Conservation (phyloP, 2,329 filamentous ascomycete genomes). For the Claviceps arundinis region DNA sequence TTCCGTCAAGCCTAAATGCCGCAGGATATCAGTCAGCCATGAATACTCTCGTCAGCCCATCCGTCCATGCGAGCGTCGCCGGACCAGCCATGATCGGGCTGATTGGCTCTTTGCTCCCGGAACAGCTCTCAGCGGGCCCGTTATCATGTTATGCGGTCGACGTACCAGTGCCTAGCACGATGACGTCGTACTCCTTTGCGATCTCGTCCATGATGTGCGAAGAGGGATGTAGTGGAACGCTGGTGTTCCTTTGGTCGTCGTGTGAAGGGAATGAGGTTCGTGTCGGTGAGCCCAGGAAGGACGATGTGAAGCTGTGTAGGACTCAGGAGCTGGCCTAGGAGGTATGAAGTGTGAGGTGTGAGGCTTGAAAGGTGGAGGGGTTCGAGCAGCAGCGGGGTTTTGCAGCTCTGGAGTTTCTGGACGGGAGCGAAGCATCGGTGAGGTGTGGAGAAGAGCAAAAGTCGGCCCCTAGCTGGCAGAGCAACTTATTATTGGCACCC, state of each 20-base stretch:
- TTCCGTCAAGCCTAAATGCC: constrained; percentile 71
- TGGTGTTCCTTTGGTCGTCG: background rate
- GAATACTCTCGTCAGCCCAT: background rate
- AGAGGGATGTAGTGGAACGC: background rate
- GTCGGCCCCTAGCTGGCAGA: background rate
- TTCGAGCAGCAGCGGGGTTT: constrained; percentile 17
- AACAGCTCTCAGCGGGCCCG: background rate
- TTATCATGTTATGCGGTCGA: constrained; percentile 9
- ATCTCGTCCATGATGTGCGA: constrained; percentile 78
- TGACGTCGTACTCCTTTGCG: constrained; percentile 94
- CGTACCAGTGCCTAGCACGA: constrained; percentile 94
- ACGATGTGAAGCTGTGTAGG: constrained; percentile 1
- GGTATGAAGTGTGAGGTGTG: background rate
- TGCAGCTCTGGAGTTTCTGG: background rate
- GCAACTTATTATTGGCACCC: background rate
- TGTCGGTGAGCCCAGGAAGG: background rate
- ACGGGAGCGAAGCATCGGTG: constrained; percentile 10
- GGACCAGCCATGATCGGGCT: background rate
- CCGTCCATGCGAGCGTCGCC: background rate
- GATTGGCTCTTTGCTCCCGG: background rate
- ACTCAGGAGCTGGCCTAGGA: constrained; percentile 2
- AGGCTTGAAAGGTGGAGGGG: constrained; percentile 10
- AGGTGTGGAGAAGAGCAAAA: constrained; percentile 13
- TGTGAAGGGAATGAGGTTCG: background rate
- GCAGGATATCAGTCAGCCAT: constrained; percentile 10